Conservation (phyloP, 1,284 basidiomycete genomes). For the Ceratobasidium sp. region DNA sequence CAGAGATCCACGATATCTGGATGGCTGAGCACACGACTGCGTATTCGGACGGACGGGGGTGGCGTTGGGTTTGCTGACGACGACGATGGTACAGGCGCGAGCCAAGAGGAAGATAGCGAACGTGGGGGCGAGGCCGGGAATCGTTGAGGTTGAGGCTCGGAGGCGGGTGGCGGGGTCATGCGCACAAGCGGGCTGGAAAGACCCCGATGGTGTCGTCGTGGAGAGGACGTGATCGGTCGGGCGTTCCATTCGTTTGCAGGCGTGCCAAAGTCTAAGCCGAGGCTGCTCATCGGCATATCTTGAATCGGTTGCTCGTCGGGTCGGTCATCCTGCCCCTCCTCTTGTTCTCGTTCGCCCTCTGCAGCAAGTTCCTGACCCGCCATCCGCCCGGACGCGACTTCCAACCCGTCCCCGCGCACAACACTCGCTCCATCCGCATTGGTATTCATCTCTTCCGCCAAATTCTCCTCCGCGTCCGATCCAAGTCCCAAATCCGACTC, state of each 20-base stretch:
- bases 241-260: constrained; percentile 8
- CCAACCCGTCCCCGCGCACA: constrained; percentile 28
- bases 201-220: constrained; percentile 38
- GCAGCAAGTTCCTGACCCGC: constrained; percentile 17
- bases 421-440: constrained; percentile 36
- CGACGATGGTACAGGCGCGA: constrained; percentile 12
- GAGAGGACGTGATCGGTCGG: constrained; percentile 18
- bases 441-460: constrained; percentile 20
- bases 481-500: constrained; percentile 32
- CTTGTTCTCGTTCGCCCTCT: constrained; percentile 1
- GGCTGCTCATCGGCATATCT: not conserved
- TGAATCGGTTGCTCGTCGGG: constrained; percentile 4
- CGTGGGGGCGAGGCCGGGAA: not conserved
- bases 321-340: not conserved
- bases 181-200: constrained; percentile 30
- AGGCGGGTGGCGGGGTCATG: constrained; percentile 25
- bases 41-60: constrained; percentile 18
- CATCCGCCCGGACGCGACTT: constrained; percentile 37
- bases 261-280: constrained; percentile 35
- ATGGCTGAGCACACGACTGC: constrained; percentile 36
- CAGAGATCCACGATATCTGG: constrained; percentile 37
- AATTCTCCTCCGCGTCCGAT: constrained; percentile 22
- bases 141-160: not conserved
- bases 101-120: not conserved
- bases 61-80: constrained; percentile 20